Conservation (phyloP, 306 rosid species). For the Myrica gale region DNA sequence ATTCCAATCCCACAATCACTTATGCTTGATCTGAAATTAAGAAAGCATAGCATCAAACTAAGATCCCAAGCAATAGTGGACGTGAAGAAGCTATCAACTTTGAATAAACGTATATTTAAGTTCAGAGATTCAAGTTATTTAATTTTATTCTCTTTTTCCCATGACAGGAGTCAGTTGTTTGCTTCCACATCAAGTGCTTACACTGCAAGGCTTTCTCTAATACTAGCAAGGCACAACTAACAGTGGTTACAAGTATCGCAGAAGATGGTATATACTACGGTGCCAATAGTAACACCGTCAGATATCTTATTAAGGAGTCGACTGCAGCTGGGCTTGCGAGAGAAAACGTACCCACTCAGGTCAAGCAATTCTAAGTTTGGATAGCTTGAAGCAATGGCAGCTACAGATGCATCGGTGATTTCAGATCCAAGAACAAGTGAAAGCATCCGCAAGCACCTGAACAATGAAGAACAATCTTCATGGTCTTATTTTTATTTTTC, state of each 20-base stretch:
- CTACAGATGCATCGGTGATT: conserved; percentile 95
- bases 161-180: neutral
- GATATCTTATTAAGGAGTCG: neutral
- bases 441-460: conserved; percentile 82
- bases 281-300: neutral
- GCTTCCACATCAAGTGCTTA: neutral
- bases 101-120: neutral
- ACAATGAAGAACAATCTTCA: conserved; percentile 24
- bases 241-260: neutral
- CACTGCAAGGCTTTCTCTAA: neutral
- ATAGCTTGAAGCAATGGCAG: conserved; percentile 85
- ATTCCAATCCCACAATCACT: conserved; percentile 94
- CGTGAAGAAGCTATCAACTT: conserved; percentile 9
- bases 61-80: neutral
- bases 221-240: neutral
- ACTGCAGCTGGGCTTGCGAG: conserved; percentile 12
- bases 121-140: neutral
- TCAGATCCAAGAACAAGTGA: conserved; percentile 97
- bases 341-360: conserved; percentile 78
- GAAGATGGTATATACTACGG: no score
- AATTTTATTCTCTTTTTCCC: neutral
- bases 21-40: conserved; percentile 70
- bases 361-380: conserved; percentile 84
- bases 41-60: conserved; percentile 27
- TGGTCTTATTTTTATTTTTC: conserved; percentile 18